phyloP scores from a whole-genome alignment of 805 yeast species.

The Saturnispora silvae region DNA sequence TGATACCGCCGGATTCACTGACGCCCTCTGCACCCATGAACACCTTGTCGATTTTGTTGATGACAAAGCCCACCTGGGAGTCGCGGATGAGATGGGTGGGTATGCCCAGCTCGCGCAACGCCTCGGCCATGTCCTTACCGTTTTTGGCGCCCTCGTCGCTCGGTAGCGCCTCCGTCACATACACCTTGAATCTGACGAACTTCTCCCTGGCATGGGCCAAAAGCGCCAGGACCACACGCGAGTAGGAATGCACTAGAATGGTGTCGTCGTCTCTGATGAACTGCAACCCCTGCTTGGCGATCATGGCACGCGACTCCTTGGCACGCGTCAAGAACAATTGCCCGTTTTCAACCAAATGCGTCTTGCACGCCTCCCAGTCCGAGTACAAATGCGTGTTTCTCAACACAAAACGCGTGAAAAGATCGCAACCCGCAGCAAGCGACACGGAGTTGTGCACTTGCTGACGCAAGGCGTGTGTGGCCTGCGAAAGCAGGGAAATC shows the following conservation, averaged over 20 bases:
- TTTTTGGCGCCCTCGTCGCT: constrained; percentile 38
- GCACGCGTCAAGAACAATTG: constrained; percentile 86
- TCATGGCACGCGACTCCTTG: constrained; percentile 75
- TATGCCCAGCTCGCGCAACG: constrained; percentile 58
- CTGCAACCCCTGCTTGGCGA: constrained; percentile 79
- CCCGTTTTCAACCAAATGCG: constrained; percentile 86
- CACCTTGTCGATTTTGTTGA: constrained; percentile 85
- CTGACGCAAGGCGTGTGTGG: constrained; percentile 61
- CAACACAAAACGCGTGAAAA: constrained; percentile 86
- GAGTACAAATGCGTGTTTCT: constrained; percentile 78
- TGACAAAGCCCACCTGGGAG: constrained; percentile 85
- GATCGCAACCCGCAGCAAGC: constrained; percentile 93
- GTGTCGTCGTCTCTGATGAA: constrained; percentile 91
- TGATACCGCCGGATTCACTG: constrained; percentile 96
- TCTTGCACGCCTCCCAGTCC: constrained; percentile 91
- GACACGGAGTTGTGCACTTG: constrained; percentile 88
- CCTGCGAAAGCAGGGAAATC: constrained; percentile 67
- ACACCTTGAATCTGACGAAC: constrained; percentile 74
- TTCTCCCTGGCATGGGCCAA: constrained; percentile 68
- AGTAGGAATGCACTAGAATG: constrained; percentile 79
- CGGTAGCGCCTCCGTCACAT: constrained; percentile 90
- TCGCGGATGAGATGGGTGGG: constrained; percentile 87
- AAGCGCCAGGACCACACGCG: constrained; percentile 79
- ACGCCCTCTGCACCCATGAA: constrained; percentile 99
- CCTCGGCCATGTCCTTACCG: constrained; percentile 66